These are phyloP conservation scores for Schizosaccharomyces japonicus DNA, from an alignment of 805 yeast genomes.

Conservation along the genomic window DNA sequence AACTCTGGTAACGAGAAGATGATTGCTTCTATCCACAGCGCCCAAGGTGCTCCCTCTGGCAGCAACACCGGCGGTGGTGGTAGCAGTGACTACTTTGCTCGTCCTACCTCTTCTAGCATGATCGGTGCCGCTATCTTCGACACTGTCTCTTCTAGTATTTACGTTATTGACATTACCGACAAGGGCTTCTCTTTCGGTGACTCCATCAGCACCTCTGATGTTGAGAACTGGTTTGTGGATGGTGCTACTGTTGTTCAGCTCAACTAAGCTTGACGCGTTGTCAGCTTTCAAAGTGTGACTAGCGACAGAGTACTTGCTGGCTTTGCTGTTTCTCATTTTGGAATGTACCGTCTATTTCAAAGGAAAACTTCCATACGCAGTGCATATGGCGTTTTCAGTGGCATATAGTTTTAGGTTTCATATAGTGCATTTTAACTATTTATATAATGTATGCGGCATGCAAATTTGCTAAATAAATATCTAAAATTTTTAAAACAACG, in stretches of 20 bases:
- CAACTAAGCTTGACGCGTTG: too few species aligned
- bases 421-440: too few species aligned
- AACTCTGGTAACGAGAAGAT: constrained; percentile 50
- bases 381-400: too few species aligned
- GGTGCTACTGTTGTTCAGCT: neutral
- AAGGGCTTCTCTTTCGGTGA: constrained; percentile 27
- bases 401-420: too few species aligned
- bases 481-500: too few species aligned
- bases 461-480: too few species aligned
- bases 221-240: constrained; percentile 19
- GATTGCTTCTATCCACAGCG: constrained; percentile 54
- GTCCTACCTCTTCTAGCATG: constrained; percentile 58
- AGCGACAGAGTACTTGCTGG: too few species aligned
- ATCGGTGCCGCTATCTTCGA: constrained; percentile 80
- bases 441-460: too few species aligned
- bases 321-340: too few species aligned
- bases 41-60: constrained; percentile 35
- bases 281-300: too few species aligned
- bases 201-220: constrained; percentile 24
- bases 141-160: constrained; percentile 23
- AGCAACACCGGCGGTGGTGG: constrained; percentile 50
- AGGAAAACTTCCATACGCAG: too few species aligned
- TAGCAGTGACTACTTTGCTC: constrained; percentile 58
- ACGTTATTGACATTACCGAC: constrained; percentile 33
- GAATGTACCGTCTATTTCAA: too few species aligned